Conservation (phyloP, 768 basidiomycete genomes). For the Psilocybe tampanensis region DNA sequence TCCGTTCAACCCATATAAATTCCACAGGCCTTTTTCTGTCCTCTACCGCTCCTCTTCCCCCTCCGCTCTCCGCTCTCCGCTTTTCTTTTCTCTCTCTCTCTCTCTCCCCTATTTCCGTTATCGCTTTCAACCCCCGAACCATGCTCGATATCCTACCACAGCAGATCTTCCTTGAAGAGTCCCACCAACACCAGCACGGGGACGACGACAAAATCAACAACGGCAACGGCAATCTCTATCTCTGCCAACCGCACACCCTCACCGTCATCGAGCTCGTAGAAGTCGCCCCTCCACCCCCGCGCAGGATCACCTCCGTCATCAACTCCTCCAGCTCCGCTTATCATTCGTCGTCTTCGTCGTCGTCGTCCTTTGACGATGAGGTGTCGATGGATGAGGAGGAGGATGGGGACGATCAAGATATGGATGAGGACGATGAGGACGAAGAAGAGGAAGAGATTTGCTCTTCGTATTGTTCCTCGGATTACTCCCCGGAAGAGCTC, state of each 20-base stretch:
- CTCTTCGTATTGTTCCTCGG: conserved; percentile 77
- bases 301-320: conserved; percentile 40
- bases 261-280: conserved; percentile 82
- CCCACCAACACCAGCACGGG: conserved; percentile 24
- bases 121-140: background rate
- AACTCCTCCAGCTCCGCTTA: conserved; percentile 32
- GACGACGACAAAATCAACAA: conserved; percentile 34
- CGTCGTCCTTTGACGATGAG: conserved; percentile 43
- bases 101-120: no score
- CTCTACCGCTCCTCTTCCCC: background rate
- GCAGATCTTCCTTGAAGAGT: conserved; percentile 12
- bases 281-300: conserved; percentile 59
- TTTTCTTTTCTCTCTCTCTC: no score
- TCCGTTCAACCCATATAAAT: no score
- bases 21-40: background rate
- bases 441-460: conserved; percentile 50
- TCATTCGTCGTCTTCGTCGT: conserved; percentile 41
- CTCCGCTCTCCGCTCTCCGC: background rate
- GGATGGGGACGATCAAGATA: conserved; percentile 32
- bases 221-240: conserved; percentile 43
- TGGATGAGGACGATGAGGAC: conserved; percentile 41
- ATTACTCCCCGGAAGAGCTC: conserved; percentile 40
- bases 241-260: conserved; percentile 58
- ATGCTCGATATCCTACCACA: conserved; percentile 25
- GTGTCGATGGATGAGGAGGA: conserved; percentile 33